Percentiles rank a stretch among this genome's conserved stretches.
Evolutionary conservation across 495 filamentous ascomycete species (phyloP).

Genomic region (Choiromyces venosus): DNA sequence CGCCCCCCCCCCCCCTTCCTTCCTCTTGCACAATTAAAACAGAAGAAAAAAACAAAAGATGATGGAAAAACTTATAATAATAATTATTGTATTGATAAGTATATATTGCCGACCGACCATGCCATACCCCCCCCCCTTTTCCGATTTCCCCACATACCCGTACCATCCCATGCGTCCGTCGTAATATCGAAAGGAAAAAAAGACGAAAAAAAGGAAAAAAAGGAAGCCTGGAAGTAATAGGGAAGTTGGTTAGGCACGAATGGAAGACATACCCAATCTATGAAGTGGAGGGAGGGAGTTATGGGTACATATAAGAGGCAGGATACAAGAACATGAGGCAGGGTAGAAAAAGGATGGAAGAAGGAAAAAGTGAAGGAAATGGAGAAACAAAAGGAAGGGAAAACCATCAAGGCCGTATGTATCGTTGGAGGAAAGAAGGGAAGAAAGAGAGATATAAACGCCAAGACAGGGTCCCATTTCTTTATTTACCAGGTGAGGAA

Average conservation of each 20-base stretch:
- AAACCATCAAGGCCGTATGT: background rate
- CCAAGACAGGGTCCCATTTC: background rate
- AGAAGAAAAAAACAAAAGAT: background rate
- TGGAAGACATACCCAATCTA: too few species aligned
- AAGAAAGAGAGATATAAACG: slow-evolving; percentile 26
- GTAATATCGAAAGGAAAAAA: background rate
- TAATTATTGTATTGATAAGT: too few species aligned
- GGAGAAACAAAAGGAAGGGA: slow-evolving; percentile 2
- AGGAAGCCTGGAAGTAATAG: background rate
- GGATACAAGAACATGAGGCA: background rate
- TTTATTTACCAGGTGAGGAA: background rate
- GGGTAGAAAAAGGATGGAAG: slow-evolving; percentile 1
- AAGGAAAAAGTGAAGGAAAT: background rate
- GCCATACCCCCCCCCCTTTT: background rate
- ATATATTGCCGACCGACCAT: background rate
- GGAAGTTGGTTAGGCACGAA: too few species aligned
- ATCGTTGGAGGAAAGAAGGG: slow-evolving; percentile 8
- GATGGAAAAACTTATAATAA: too few species aligned
- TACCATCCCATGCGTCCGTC: background rate
- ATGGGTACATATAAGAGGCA: too few species aligned
- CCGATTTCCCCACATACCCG: background rate
- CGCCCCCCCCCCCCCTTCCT: too few species aligned
- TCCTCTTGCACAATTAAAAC: too few species aligned
- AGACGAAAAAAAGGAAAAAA: slow-evolving; percentile 8
- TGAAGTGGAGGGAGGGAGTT: too few species aligned